Evolutionary conservation across 495 filamentous ascomycete species (phyloP).

Genomic region (Penicillium longicatenatum): DNA sequence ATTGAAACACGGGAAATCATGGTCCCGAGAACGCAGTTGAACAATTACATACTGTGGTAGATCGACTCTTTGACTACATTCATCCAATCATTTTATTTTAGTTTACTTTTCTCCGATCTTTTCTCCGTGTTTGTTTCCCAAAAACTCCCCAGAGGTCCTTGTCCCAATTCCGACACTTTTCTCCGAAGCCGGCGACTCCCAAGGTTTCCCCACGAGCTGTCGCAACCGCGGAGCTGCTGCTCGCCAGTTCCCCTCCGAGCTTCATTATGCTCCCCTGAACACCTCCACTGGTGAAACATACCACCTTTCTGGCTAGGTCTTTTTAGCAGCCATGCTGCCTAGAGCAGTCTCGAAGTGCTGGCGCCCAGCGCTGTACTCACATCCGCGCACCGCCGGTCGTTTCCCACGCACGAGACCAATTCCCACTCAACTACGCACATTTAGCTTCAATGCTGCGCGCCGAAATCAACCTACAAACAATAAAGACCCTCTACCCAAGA

Average conservation of each 20-base stretch:
- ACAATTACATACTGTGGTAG: background rate
- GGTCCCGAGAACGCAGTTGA: conserved; percentile 20
- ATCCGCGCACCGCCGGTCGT: conserved; percentile 33
- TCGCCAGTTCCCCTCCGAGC: conserved; percentile 16
- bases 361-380: conserved; percentile 37
- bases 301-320: background rate
- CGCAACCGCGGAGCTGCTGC: conserved; percentile 12
- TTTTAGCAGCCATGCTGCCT: conserved; percentile 42
- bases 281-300: conserved; percentile 2
- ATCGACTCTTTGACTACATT: background rate
- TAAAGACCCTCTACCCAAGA: conserved; percentile 15
- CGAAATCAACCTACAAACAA: conserved; percentile 23
- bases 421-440: conserved; percentile 32
- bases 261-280: conserved; percentile 36
- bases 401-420: conserved; percentile 28
- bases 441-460: conserved; percentile 25
- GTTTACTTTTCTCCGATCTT: background rate
- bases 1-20: conserved; percentile 29
- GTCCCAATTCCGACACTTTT: conserved; percentile 21
- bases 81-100: background rate
- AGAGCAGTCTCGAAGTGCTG: conserved; percentile 45
- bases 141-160: background rate
- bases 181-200: conserved; percentile 46
- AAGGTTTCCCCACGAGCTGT: conserved; percentile 26
- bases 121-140: conserved; percentile 1